These are phyloP conservation scores for Penicillium cosmopolitanum DNA, from an alignment of 495 filamentous ascomycete genomes.

Conservation along the genomic window DNA sequence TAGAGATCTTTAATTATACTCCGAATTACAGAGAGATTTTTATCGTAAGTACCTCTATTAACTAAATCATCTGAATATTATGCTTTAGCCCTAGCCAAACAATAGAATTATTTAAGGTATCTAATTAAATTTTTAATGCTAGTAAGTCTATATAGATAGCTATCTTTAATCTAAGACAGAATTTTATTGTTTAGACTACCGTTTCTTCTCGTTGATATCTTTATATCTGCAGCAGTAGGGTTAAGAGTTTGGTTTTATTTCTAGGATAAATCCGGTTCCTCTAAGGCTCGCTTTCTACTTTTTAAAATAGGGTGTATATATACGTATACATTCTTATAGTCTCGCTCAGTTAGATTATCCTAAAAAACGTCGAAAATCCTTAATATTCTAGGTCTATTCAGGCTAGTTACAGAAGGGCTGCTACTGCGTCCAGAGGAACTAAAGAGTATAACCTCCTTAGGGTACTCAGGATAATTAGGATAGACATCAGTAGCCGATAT, in stretches of 20 bases:
- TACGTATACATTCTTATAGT: not conserved
- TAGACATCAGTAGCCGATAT: conserved; percentile 6
- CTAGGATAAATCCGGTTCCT: not conserved
- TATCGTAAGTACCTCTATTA: not conserved
- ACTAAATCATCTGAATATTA: not conserved
- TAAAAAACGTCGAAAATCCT: conserved; percentile 22
- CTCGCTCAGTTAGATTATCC: conserved; percentile 9
- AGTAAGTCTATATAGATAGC: not conserved
- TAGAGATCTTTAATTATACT: not conserved
- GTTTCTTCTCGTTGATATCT: not conserved
- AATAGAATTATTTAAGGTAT: not conserved
- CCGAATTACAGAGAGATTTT: not conserved
- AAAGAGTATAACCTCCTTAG: conserved; percentile 17
- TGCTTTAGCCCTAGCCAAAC: not conserved
- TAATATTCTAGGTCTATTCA: conserved; percentile 13
- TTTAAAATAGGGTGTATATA: conserved; percentile 1
- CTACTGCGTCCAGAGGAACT: conserved; percentile 17
- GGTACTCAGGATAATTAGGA: conserved; percentile 14
- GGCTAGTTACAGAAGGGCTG: conserved; percentile 15
- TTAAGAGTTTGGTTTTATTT: not conserved
- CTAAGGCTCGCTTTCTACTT: conserved; percentile 5
- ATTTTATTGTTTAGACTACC: not conserved
- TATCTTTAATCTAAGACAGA: not conserved
- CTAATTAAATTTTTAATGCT: not conserved
- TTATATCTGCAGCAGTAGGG: not conserved